Evolutionary conservation across 176 grass and related monocot genomes (phyloP).

Genomic region (Zoysia pacifica): DNA sequence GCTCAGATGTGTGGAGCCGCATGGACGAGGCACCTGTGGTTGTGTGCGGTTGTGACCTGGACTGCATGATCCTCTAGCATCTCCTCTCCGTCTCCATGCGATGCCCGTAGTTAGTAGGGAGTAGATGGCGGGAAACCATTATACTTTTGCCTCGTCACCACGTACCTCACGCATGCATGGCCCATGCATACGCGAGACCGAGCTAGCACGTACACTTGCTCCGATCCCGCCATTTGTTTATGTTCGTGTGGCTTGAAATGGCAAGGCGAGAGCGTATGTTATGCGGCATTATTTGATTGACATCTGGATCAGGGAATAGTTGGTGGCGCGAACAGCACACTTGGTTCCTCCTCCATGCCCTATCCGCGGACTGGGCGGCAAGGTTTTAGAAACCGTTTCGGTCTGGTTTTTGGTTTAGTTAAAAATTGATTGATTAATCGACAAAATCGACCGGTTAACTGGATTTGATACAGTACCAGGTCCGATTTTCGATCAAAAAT

Average conservation of each 20-base stretch:
- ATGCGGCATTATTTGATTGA: slow-evolving; percentile 39
- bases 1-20: slow-evolving; percentile 21
- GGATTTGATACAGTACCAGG: too few species aligned
- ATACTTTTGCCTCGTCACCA: slow-evolving; percentile 9
- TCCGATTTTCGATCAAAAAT: too few species aligned
- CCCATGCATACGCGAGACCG: slow-evolving; percentile 31
- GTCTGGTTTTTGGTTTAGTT: too few species aligned
- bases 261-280: slow-evolving; percentile 11
- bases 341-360: slow-evolving; percentile 13
- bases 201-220: slow-evolving; percentile 31
- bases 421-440: too few species aligned
- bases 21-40: slow-evolving; percentile 34
- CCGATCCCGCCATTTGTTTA: slow-evolving; percentile 29
- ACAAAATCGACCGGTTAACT: too few species aligned
- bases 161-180: slow-evolving; percentile 18
- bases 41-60: slow-evolving; percentile 47
- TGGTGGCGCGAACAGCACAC: slow-evolving; percentile 30
- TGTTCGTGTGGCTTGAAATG: slow-evolving; percentile 35
- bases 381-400: too few species aligned
- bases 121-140: slow-evolving; percentile 35
- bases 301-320: slow-evolving; percentile 38
- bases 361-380: too few species aligned
- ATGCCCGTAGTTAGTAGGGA: slow-evolving; percentile 27
- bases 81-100: neutral
- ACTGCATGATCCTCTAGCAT: neutral